Percentiles rank a stretch among this genome's conserved stretches.
Conservation (phyloP, 805 yeast genomes). For the Myxozyma neglecta region DNA sequence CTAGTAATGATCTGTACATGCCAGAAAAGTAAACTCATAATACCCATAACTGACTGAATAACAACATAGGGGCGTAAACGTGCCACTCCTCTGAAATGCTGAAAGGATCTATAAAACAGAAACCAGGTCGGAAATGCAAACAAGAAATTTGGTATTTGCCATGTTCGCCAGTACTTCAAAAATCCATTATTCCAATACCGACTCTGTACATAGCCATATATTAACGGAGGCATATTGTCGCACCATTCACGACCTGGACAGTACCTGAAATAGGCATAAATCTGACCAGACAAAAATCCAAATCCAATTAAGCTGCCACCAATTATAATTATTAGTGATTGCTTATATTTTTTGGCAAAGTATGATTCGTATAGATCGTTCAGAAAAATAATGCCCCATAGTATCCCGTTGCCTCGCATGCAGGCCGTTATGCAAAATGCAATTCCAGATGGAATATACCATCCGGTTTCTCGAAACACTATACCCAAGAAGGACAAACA, state of each 20-base stretch:
- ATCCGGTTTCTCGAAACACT: conserved; percentile 48
- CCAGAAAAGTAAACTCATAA: conserved; percentile 61
- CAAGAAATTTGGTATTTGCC: conserved; percentile 79
- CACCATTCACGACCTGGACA: conserved; percentile 92
- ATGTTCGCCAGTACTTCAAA: conserved; percentile 74
- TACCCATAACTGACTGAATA: conserved; percentile 46
- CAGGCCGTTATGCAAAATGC: conserved; percentile 58
- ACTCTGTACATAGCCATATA: conserved; percentile 70
- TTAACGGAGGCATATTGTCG: conserved; percentile 51
- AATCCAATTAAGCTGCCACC: conserved; percentile 59
- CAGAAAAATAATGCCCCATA: conserved; percentile 67
- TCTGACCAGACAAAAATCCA: conserved; percentile 50
- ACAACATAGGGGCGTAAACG: conserved; percentile 42
- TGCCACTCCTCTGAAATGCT: conserved; percentile 30
- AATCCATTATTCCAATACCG: conserved; percentile 83
- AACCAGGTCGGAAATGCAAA: conserved; percentile 68
- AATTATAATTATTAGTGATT: conserved; percentile 37
- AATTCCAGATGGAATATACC: conserved; percentile 49
- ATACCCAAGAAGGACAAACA: conserved; percentile 59
- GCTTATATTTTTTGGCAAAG: background rate
- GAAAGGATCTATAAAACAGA: conserved; percentile 41
- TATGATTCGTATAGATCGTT: conserved; percentile 49
- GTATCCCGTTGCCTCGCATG: conserved; percentile 72
- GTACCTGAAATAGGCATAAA: conserved; percentile 54
- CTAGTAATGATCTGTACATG: conserved; percentile 86